Evolutionary conservation across 805 yeast species (phyloP), one percentile per base, ranked within the genome.

Genomic region (Isabelozyma rhagii): DNA sequence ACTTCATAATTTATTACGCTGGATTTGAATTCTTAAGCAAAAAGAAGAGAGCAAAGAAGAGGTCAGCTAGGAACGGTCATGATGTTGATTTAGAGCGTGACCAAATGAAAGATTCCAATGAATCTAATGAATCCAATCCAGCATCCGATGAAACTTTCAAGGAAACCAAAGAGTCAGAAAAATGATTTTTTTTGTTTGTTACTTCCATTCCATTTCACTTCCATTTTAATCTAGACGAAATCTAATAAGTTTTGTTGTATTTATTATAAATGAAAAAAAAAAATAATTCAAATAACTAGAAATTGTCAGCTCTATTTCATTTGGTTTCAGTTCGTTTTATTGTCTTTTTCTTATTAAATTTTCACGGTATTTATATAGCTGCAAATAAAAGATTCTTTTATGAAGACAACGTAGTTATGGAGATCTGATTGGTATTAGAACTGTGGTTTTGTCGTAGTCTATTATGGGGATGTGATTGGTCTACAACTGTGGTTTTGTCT

Each of bases 21-120:
- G 74, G 76, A 1, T 73, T 72, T 48, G 55, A 58, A 25, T 73
- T 69, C 58, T 55, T 73, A 52, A 64, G 59, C 46, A 62, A 60
- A 51, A 63, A 63, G 50, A 63, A 63, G n/a, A 13, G 45, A 11
- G 39, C 25, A 11, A 43, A 43, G 38, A 28, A 43, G 18, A 13
- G 31, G 3, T 10, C 10, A 9, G 18, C 41, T 39, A 41, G 15
- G 4, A n/a, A 27, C 21, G 28, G 15, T 9, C 31, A 41, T n/a
- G 39, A 31, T 2, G 25, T 25, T 27, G 45, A 43, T 15, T 28
- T 43, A 31, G 45, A 43, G 28, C 15, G 45, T 43, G 21, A 28
- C 14, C 21, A 15, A 41, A n/a, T 14, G 28, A n/a, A n/a, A 1
- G 28, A 13, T 18, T 14, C 44, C 7, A 18, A 40, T 13, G 17